Evolutionary conservation across 2,329 filamentous ascomycete species (phyloP).

Genomic region (Reticulascus tulasneorum): DNA sequence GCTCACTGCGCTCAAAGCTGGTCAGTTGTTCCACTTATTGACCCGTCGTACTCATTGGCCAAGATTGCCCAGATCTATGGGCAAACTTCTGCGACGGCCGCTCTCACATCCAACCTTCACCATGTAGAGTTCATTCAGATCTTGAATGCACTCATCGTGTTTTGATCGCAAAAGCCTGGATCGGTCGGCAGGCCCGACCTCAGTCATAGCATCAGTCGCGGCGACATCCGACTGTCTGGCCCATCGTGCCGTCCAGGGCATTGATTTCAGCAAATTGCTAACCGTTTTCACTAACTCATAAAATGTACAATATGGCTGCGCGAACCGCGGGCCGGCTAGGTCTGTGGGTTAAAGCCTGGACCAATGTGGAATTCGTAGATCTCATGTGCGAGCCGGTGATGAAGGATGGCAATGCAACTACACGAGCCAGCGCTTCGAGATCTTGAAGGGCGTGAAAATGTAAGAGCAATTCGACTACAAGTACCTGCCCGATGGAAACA

Average conservation of each 20-base stretch:
- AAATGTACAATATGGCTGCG: constrained; percentile 43
- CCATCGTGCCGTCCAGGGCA: too few species aligned
- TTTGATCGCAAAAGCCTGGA: constrained; percentile 63
- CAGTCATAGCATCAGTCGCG: constrained; percentile 65
- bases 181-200: constrained; percentile 64
- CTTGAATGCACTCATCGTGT: constrained; percentile 58
- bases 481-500: constrained; percentile 71
- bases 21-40: too few species aligned
- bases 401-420: constrained; percentile 41
- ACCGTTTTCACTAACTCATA: constrained; percentile 49
- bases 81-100: too few species aligned
- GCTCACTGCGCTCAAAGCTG: too few species aligned
- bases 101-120: too few species aligned
- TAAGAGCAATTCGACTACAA: constrained; percentile 58
- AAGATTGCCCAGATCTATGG: too few species aligned
- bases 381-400: constrained; percentile 44
- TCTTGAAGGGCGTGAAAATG: constrained; percentile 36
- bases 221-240: constrained; percentile 73
- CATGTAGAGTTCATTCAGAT: too few species aligned
- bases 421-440: constrained; percentile 41
- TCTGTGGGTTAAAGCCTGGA: constrained; percentile 45
- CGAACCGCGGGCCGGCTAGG: constrained; percentile 40
- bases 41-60: too few species aligned
- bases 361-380: constrained; percentile 50
- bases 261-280: too few species aligned